These are phyloP conservation scores for Brettanomyces anomalus DNA, from an alignment of 805 yeast species.

Conservation along the genomic window DNA sequence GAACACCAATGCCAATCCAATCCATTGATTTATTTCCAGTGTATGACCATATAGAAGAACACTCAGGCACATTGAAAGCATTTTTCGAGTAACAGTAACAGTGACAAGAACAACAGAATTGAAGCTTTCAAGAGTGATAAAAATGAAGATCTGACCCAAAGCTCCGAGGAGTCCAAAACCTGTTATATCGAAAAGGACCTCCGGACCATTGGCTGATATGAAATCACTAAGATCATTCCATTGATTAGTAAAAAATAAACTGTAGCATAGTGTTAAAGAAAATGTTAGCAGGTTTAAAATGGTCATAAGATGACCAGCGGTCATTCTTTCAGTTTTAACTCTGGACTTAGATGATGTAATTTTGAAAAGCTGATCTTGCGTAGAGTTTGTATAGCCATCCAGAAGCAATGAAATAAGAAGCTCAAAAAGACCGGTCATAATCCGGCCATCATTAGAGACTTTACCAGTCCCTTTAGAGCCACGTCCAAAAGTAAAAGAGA, in stretches of 20 bases:
- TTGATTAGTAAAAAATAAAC: constrained; percentile 40
- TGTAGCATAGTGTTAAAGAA: constrained; percentile 40
- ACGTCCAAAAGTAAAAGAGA: constrained; percentile 54
- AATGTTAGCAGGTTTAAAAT: constrained; percentile 41
- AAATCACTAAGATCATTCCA: constrained; percentile 40
- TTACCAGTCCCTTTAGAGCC: constrained; percentile 22
- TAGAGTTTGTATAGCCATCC: constrained; percentile 89
- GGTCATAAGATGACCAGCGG: constrained; percentile 87
- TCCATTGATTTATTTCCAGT: constrained; percentile 59
- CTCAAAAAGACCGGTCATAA: constrained; percentile 49
- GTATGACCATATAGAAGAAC: constrained; percentile 81
- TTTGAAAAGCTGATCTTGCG: constrained; percentile 80
- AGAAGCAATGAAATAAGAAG: constrained; percentile 57
- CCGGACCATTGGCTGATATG: constrained; percentile 37
- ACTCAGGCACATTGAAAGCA: constrained; percentile 89
- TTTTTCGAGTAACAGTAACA: constrained; percentile 92
- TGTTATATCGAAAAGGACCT: constrained; percentile 48
- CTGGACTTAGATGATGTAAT: constrained; percentile 15
- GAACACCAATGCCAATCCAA: constrained; percentile 73
- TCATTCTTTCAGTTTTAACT: constrained; percentile 29
- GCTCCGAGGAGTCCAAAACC: constrained; percentile 76
- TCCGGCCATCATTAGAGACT: constrained; percentile 31
- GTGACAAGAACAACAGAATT: constrained; percentile 83
- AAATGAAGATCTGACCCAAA: constrained; percentile 90
- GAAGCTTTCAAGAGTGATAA: constrained; percentile 71